These are phyloP conservation scores for Leccinum uliginosum DNA, from an alignment of 768 basidiomycete species.

Conservation along the genomic window DNA sequence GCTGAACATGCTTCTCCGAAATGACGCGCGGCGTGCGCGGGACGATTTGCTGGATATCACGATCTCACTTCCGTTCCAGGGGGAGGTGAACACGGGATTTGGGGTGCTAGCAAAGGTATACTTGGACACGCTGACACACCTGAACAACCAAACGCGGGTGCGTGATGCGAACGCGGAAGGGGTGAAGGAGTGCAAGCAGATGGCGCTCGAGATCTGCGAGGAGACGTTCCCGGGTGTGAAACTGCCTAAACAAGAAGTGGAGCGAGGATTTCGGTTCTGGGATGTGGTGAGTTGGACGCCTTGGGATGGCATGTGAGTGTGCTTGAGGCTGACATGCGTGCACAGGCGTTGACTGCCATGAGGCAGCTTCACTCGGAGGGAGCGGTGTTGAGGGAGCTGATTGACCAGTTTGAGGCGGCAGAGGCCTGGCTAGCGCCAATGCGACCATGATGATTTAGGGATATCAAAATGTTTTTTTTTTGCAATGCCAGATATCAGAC, in stretches of 20 bases:
- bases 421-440: slow-evolving; percentile 92
- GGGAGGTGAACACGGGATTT: slow-evolving; percentile 96
- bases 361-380: slow-evolving; percentile 82
- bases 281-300: slow-evolving; percentile 74
- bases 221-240: slow-evolving; percentile 94
- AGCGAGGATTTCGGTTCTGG: slow-evolving; percentile 98
- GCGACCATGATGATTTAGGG: slow-evolving; percentile 55
- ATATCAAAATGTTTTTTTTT: neutral
- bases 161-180: slow-evolving; percentile 74
- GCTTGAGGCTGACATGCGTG: slow-evolving; percentile 26
- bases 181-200: slow-evolving; percentile 75
- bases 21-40: slow-evolving; percentile 79
- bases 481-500: neutral
- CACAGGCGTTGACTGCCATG: slow-evolving; percentile 81
- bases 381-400: slow-evolving; percentile 78
- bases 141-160: slow-evolving; percentile 76
- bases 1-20: slow-evolving; percentile 88
- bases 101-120: slow-evolving; percentile 97
- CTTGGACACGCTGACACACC: slow-evolving; percentile 85
- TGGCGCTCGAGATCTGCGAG: slow-evolving; percentile 89
- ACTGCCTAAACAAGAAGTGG: slow-evolving; percentile 80
- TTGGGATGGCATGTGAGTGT: slow-evolving; percentile 6
- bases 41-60: slow-evolving; percentile 93
- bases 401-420: slow-evolving; percentile 94
- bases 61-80: slow-evolving; percentile 90